Evolutionary conservation across 164 flowering plant species (phyloP).

Genomic region (Vitis vinifera): DNA sequence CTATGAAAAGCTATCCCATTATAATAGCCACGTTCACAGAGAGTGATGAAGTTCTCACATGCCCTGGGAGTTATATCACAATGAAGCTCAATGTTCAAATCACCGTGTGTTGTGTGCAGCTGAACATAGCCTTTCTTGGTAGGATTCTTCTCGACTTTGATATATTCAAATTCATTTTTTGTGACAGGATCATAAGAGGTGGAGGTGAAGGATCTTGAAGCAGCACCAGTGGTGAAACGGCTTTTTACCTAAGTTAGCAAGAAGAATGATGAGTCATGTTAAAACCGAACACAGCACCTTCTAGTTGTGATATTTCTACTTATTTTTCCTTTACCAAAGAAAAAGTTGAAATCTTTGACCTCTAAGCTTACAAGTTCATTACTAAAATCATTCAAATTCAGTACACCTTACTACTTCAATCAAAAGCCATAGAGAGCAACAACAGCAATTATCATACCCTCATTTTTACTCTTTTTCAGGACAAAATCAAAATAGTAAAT

Average conservation of each 20-base stretch:
- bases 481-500: no score
- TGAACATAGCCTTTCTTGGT: constrained; percentile 95
- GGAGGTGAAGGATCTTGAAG: constrained; percentile 96
- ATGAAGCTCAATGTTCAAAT: constrained; percentile 91
- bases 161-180: constrained; percentile 82
- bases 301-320: neutral
- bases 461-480: no score
- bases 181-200: constrained; percentile 94
- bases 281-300: neutral
- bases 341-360: no score
- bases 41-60: constrained; percentile 94
- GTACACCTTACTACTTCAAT: no score
- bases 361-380: no score
- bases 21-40: constrained; percentile 90
- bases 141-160: constrained; percentile 94
- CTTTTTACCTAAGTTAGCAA: constrained; percentile 71
- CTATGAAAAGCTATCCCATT: constrained; percentile 90
- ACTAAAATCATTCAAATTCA: no score
- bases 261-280: neutral
- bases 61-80: constrained; percentile 93
- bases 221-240: constrained; percentile 88
- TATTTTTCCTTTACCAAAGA: no score
- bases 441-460: no score
- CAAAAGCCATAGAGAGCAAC: no score
- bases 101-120: constrained; percentile 94